Conservation (phyloP, 2,329 filamentous ascomycete genomes). For the Talaromyces funiculosus region DNA sequence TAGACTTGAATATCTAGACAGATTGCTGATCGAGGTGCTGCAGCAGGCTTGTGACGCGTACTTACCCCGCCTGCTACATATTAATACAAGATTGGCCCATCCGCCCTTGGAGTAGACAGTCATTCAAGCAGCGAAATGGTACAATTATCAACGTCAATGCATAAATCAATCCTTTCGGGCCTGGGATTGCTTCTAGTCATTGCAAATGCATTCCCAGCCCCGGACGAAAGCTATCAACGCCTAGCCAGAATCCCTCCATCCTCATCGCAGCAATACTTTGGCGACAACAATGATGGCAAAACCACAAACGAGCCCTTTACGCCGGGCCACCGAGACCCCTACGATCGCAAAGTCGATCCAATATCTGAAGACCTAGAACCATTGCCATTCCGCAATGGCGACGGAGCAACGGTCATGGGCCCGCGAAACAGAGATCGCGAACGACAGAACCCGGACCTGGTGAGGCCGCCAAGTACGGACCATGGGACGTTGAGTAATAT, state of each 20-base stretch:
- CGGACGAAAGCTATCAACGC: conserved; percentile 26
- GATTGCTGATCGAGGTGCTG: too few relatives aligned
- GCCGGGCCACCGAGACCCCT: conserved; percentile 55
- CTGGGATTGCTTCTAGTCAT: neutral
- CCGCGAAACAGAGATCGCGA: conserved; percentile 65
- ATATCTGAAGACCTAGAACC: conserved; percentile 33
- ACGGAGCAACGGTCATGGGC: conserved; percentile 61
- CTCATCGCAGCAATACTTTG: conserved; percentile 23
- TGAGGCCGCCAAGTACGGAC: conserved; percentile 68
- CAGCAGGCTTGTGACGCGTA: too few relatives aligned
- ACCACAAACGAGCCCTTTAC: conserved; percentile 48
- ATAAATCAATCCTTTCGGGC: neutral
- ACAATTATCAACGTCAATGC: neutral
- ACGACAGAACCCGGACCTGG: conserved; percentile 63
- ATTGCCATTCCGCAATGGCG: conserved; percentile 55
- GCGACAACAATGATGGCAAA: neutral
- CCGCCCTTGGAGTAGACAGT: too few relatives aligned
- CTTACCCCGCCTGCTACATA: too few relatives aligned
- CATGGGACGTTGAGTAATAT: conserved; percentile 65
- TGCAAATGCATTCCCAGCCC: conserved; percentile 15
- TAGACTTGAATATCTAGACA: too few relatives aligned
- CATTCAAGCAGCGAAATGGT: neutral
- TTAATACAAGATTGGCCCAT: too few relatives aligned
- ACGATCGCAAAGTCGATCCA: conserved; percentile 58
- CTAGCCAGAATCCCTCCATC: conserved; percentile 25